phyloP scores from a whole-genome alignment of 2,329 filamentous ascomycete genomes.

The Xylaria polymorpha region DNA sequence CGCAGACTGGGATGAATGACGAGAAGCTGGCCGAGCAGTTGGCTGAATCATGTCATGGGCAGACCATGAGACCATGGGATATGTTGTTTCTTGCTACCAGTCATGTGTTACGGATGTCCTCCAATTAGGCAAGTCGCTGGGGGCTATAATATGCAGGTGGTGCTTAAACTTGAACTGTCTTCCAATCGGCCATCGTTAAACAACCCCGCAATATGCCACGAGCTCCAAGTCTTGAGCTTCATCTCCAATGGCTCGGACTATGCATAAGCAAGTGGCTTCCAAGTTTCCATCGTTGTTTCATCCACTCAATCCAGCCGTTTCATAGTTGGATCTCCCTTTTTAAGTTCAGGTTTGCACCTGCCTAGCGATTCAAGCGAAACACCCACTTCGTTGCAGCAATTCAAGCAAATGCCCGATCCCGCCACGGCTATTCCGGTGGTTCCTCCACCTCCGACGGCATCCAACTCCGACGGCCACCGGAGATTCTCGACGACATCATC shows the following conservation, averaged over 20 bases:
- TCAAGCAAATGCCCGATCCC: constrained; percentile 33
- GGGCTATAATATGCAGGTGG: constrained; percentile 38
- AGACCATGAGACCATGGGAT: neutral
- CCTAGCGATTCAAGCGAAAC: constrained; percentile 14
- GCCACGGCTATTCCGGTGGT: constrained; percentile 23
- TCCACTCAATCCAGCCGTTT: constrained; percentile 37
- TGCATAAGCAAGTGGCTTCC: constrained; percentile 17
- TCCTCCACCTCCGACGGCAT: constrained; percentile 29
- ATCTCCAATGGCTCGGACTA: constrained; percentile 36
- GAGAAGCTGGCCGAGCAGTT: neutral
- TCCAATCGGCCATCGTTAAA: constrained; percentile 44
- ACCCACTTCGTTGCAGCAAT: constrained; percentile 7
- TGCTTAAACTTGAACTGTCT: constrained; percentile 37
- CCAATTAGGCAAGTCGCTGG: constrained; percentile 38
- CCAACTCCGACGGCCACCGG: constrained; percentile 23
- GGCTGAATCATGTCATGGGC: neutral
- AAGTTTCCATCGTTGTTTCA: constrained; percentile 30
- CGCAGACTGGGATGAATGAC: constrained; percentile 59
- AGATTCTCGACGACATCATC: constrained; percentile 25
- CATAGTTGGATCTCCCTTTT: constrained; percentile 27
- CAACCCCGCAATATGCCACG: constrained; percentile 45
- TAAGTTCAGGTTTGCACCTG: neutral
- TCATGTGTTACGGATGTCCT: constrained; percentile 33
- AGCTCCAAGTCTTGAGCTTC: constrained; percentile 39
- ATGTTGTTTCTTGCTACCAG: constrained; percentile 23